Evolutionary conservation across 257 asterid species (phyloP), one percentile per base, ranked within the genome.

Genomic region (Forsythia viridissima): DNA sequence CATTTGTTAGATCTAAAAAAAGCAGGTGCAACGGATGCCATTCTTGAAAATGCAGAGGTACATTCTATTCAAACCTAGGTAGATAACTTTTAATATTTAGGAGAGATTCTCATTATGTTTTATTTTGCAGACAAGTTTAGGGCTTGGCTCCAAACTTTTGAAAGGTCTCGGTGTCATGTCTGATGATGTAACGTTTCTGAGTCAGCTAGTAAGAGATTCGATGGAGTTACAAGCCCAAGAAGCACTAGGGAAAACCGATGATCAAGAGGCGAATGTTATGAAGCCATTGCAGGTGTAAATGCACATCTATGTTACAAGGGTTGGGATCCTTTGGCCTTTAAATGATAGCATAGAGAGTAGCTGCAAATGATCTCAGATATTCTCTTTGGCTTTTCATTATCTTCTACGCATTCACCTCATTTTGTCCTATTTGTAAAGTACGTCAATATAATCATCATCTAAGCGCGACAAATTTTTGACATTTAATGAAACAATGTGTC

Each of bases 191-290:
- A 90, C 86, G 81, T 95, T 93, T 41, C 78, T 93, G 55, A 91
- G 97, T 52, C 91, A 88, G 84, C 86, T 91, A 51, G 85, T 93
- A 71, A 85, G 96, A 80, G 92, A 95, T 76, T 95, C 99, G 4
- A 93, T 95, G 99, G 99, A 93, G 86, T 75, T 86, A 74, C 97
- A 95, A 90, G 99, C 99, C 78, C 97, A 87, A 84, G 97, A 95
- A 71, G 88, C 90, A 41, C 61, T 88, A 3, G 86, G 70, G 48
- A 87, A 78, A 88, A 82, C 79, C 20, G 92, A 88, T 39, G 92
- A 82, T 71, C 89, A 83, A 77, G 89, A 87, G 68, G n/a, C 80
- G 68, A 82, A 80, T 66, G 84, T 81, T 34, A 90, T 89, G 97
- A 88, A 93, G 80, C 94, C 99, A 74, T 36, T 95, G 91, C 96